Evolutionary conservation across 768 basidiomycete species (phyloP), one percentile per base, ranked within the genome.

Genomic region (Hericium alpestre): DNA sequence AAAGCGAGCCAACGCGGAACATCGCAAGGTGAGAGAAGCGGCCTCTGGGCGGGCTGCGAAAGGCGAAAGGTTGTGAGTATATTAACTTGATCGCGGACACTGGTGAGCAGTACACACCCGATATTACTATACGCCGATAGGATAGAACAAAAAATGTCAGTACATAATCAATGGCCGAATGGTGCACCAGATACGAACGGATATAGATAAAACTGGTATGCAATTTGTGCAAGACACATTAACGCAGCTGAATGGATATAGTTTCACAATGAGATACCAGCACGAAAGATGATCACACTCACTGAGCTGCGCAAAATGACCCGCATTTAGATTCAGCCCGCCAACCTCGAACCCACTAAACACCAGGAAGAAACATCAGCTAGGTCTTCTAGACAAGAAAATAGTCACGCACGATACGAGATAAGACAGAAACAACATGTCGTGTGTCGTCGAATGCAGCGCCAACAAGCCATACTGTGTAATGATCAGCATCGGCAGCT

Each of bases 201-300:
- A 76, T 93, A 93, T 38, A 91, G 77, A 66, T 90, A 83, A 66
- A 92, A 93, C 65, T 93, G 93, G 67, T 93, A 95, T 39, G 84
- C 82, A 53, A 96, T 88, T 69, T 94, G 93, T 59, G 84, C 89
- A n/a, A 93, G 76, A 70, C 91, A 94, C 93, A 96, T 95, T 56
- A 95, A 64, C 6, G 90, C 90, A 67, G 90, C 90, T 92, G 61
- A n/a, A 38, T 52, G 57, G n/a, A 56, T 43, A 55, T 6, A 47
- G 59, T 61, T n/a, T 22, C 51, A 20, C 61, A 27, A 63, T 49
- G 20, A 38, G 18, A 43, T 47, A 16, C 25, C 40, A 18, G n/a
- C 32, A 50, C 18, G 11, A 43, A 37, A 43, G 6, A 15, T 23
- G 52, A 25, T 13, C n/a, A 3, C 39, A 72, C 81, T 53, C 59